phyloP scores from a whole-genome alignment of 2,329 filamentous ascomycete genomes.

The Lecanicillium sp. region DNA sequence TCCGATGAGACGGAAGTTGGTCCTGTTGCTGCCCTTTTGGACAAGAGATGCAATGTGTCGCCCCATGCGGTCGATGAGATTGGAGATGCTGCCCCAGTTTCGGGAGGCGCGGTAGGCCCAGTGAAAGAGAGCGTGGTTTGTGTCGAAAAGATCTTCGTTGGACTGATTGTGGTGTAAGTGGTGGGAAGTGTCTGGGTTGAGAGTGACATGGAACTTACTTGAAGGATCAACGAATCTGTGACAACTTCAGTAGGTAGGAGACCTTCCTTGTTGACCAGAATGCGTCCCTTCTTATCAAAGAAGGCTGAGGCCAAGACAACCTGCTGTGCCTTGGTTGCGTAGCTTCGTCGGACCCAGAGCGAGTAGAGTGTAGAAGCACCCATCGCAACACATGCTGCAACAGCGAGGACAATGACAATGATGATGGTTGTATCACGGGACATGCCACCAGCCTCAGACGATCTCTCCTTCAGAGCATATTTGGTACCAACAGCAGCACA shows the following conservation, averaged over 20 bases:
- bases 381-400: conserved; percentile 53
- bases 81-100: conserved; percentile 63
- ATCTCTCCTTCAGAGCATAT: conserved; percentile 45
- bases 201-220: conserved; percentile 27
- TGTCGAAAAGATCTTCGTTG: conserved; percentile 65
- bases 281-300: conserved; percentile 57
- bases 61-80: conserved; percentile 64
- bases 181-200: not conserved
- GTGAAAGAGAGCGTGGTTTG: conserved; percentile 70
- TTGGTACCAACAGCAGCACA: conserved; percentile 63
- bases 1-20: conserved; percentile 36
- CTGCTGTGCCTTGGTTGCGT: conserved; percentile 52
- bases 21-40: conserved; percentile 17
- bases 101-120: conserved; percentile 80
- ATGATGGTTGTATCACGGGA: conserved; percentile 61
- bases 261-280: conserved; percentile 63
- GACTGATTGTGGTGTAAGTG: conserved; percentile 13
- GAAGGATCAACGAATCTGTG: conserved; percentile 66
- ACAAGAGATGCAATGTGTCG: conserved; percentile 53
- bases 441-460: conserved; percentile 30
- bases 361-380: conserved; percentile 46
- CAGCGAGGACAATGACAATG: conserved; percentile 58
- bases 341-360: conserved; percentile 42
- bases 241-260: conserved; percentile 66
- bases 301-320: conserved; percentile 52